Evolutionary conservation across 176 grass and related monocot genomes (phyloP), one percentile per base, ranked within the genome.

Genomic region (Typha latifolia): DNA sequence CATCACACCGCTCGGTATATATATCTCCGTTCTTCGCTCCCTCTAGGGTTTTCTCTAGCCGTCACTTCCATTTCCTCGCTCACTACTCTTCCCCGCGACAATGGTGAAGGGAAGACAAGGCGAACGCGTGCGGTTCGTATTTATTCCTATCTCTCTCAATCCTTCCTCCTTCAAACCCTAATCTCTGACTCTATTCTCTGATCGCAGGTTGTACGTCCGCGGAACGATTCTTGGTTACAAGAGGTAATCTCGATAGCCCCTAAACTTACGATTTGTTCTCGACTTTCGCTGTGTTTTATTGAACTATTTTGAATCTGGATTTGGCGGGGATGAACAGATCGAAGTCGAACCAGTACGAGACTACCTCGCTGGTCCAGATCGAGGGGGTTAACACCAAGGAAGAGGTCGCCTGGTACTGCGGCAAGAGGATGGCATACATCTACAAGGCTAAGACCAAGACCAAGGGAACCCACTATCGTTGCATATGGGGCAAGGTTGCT

Each of bases 381-480:
- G 80, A 91, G 61, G 86, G 74, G 29, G 77, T 95, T 50, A 86
- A 48, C 85, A 89, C 71, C n/a, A 84, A 86, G 77, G 85, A 89
- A 50, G 82, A 84, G 26, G 86, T 86, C 2, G 68, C 70, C 0
- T 90, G 74, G 71, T 89, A 95, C 80, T 70, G 79, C 47, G 80
- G 86, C 65, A 89, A 84, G 82, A 66, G 74, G 51, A 79, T 89
- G 73, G 89, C 89, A 6, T 87, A 91, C 64, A 51, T 91, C 59
- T 91, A 91, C 84, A 91, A 82, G 89, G 89, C 80, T 64, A 83
- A 83, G 82, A 75, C 86, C 56, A 95, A 76, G 77, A 83, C 79
- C 19, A 68, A 66, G 31, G 82, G 71, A 26, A 67, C 67, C 51
- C 16, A 22, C 64, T n/a, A 70, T 37, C 70, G 82, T 13, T 95